Conservation (phyloP, 75 land plant species). For the Selaginella tamariscina region DNA sequence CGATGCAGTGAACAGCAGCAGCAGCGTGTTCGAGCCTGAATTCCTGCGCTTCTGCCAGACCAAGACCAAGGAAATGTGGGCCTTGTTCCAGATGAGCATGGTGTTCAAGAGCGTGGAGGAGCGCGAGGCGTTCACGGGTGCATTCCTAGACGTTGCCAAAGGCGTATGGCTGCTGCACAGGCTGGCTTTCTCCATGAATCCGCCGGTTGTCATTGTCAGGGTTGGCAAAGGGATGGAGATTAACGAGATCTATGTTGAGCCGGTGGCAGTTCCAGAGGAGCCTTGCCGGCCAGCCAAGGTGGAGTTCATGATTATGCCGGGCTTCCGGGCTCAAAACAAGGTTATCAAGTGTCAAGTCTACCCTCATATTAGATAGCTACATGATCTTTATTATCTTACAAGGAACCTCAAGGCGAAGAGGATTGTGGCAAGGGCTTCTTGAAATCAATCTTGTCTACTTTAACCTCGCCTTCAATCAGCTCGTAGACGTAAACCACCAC, state of each 20-base stretch:
- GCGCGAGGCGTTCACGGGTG: conserved; percentile 4
- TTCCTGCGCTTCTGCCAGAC: conserved; percentile 9
- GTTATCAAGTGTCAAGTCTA: conserved; percentile 10
- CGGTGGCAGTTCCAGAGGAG: background rate
- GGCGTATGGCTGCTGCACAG: conserved; percentile 11
- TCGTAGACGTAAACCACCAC: conserved; percentile 95
- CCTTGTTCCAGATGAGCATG: background rate
- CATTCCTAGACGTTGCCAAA: conserved; percentile 5
- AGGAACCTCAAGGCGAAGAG: background rate
- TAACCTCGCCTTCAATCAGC: conserved; percentile 93
- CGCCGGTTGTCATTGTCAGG: background rate
- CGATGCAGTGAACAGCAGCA: background rate
- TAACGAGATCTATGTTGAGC: background rate
- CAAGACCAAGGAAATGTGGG: conserved; percentile 13
- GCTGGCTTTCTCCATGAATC: conserved; percentile 12
- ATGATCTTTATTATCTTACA: background rate
- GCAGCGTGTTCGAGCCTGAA: background rate
- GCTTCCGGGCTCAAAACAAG: conserved; percentile 3
- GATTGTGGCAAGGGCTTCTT: conserved; percentile 40
- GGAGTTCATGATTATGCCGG: conserved; percentile 12
- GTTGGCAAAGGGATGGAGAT: background rate
- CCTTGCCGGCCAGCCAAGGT: background rate
- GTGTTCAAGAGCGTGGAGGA: conserved; percentile 3
- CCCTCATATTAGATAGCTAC: background rate
- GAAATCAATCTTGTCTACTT: conserved; percentile 95